These are phyloP conservation scores for Metschnikowia cerradonensis DNA, from an alignment of 805 yeast species.

Conservation along the genomic window DNA sequence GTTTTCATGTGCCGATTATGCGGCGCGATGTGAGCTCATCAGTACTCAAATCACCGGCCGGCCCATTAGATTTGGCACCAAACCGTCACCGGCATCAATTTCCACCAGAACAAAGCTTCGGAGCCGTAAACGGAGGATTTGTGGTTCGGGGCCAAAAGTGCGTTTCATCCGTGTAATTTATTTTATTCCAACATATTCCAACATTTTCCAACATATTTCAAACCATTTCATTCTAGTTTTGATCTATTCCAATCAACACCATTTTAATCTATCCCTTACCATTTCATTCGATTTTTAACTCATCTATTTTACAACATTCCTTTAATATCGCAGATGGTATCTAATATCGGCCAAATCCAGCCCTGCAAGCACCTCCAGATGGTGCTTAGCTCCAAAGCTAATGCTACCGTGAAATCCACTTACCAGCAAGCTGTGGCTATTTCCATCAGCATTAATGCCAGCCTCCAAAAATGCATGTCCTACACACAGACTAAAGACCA, in stretches of 20 bases:
- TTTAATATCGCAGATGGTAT: neutral
- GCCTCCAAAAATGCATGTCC: slow-evolving; percentile 13
- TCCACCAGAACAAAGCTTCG: neutral
- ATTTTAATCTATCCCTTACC: no score
- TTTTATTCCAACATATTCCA: no score
- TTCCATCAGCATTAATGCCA: slow-evolving; percentile 31
- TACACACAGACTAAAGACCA: slow-evolving; percentile 37
- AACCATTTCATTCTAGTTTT: no score
- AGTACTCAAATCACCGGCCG: slow-evolving; percentile 2
- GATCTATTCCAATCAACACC: no score
- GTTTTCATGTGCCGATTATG: slow-evolving; percentile 1
- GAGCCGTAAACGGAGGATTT: neutral
- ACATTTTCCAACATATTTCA: no score
- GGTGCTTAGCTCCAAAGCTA: slow-evolving; percentile 47
- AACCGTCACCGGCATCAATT: neutral
- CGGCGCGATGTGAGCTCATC: slow-evolving; percentile 5
- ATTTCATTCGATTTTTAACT: neutral
- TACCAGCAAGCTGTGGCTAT: slow-evolving; percentile 51
- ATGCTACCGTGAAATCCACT: slow-evolving; percentile 45
- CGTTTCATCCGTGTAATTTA: no score
- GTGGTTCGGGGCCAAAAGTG: neutral
- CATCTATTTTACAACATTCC: neutral
- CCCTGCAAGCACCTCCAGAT: slow-evolving; percentile 49
- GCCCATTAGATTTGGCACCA: neutral
- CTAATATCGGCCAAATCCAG: slow-evolving; percentile 28